Base-by-base conservation (phyloP, 2,329 filamentous ascomycete species). In the Phialophora chinensis region DNA sequence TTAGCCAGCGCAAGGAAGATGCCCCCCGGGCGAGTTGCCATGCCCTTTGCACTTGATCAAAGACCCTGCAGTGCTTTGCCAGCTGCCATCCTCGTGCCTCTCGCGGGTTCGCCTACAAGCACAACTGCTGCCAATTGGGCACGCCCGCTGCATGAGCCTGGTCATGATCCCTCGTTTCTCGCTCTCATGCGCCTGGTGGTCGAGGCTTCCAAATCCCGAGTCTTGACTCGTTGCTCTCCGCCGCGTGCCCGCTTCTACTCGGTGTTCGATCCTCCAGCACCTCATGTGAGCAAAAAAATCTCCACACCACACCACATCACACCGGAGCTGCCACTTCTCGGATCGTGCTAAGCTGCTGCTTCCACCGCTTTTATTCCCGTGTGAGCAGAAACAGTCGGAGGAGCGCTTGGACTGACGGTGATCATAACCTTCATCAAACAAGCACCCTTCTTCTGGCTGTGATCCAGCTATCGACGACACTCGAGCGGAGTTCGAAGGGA, bases 381-480 rank as follows among this genome's bases (percentile, higher is more conserved):
- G 23, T n/a, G 23, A 14, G 53, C 17, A 35, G 29, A 44, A 55
- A 35, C 60, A 27, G 33, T 62, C 23, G 35, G 8, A 10, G 33
- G 14, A 35, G 27, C 50, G n/a, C 52, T 49, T n/a, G 29, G 5
- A 7, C 25, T 20, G 52, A 25, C 60, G 38, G 44, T 20, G 52
- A 62, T 33, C 14, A 23, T 33, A 23, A 55, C 11, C 25, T 56
- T 20, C 23, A 42, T 17, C 33, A 33, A 27, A 55, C 27, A 4
- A 29, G 11, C 17, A 55, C 8, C 23, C 20, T 25, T 35, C 47
- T 23, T 42, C 23, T 42, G 47, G 23, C 27, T 12, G 27, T 47
- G 52, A 74, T 66, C 89, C 86, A 88, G 87, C 90, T 0, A 82
- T 82, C 0, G 85, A 83, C 66, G 42, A 47, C 35, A 47, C 56